Percentiles rank a stretch among this genome's conserved stretches.
phyloP scores from a whole-genome alignment of 2,329 filamentous ascomycete genomes.

The Septoria petroselini region DNA sequence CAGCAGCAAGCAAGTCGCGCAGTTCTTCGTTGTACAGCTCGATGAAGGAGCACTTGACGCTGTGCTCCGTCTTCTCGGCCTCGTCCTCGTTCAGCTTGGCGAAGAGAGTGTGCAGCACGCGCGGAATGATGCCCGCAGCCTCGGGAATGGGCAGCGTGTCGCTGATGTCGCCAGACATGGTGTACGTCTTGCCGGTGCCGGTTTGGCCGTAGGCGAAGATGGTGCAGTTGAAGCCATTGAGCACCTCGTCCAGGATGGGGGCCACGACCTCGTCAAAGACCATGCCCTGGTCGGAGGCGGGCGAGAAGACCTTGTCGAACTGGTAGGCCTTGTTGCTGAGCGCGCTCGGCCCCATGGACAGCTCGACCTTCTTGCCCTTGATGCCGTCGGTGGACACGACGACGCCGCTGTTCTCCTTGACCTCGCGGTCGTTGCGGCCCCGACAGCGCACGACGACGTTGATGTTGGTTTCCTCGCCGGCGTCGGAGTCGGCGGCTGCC shows the following conservation, averaged over 20 bases:
- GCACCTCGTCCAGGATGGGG: conserved; percentile 91
- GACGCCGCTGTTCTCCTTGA: conserved; percentile 90
- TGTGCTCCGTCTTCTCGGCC: conserved; percentile 68
- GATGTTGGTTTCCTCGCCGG: conserved; percentile 85
- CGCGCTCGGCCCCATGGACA: conserved; percentile 89
- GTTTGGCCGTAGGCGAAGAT: conserved; percentile 99
- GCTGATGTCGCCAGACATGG: conserved; percentile 97
- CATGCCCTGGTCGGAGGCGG: conserved; percentile 88
- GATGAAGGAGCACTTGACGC: conserved; percentile 97
- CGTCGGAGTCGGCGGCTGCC: conserved; percentile 61
- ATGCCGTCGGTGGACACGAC: conserved; percentile 86
- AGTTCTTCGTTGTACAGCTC: conserved; percentile 98
- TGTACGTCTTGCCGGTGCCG: conserved; percentile 97
- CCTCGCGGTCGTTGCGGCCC: conserved; percentile 86
- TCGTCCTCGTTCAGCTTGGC: conserved; percentile 70
- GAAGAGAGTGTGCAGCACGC: conserved; percentile 84
- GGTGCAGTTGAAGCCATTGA: conserved; percentile 93
- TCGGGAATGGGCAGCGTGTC: conserved; percentile 88
- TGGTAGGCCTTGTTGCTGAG: conserved; percentile 94
- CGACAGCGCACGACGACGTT: conserved; percentile 94
- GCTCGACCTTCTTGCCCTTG: conserved; percentile 75
- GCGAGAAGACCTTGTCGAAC: conserved; percentile 96
- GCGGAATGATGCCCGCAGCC: conserved; percentile 89
- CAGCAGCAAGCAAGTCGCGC: conserved; percentile 77
- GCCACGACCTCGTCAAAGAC: conserved; percentile 93